These are phyloP conservation scores for Erythrobasidium hasegawianum DNA, from an alignment of 1,284 basidiomycete species.

Conservation along the genomic window DNA sequence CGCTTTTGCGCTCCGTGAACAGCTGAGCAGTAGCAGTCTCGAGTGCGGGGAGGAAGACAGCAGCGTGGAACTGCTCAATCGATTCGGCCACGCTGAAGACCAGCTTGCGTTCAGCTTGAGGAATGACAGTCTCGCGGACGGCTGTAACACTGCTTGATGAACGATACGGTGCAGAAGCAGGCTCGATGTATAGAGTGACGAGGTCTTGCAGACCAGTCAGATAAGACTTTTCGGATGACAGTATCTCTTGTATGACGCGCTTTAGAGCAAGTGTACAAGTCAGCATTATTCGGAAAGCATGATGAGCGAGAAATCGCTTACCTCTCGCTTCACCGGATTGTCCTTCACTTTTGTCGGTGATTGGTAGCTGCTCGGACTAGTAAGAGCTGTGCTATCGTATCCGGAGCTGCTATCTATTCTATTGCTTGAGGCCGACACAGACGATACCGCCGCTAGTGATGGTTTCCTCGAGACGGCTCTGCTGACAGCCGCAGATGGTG, in stretches of 20 bases:
- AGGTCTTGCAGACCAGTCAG: slow-evolving; percentile 88
- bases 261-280: background rate
- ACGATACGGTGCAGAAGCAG: slow-evolving; percentile 64
- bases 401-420: slow-evolving; percentile 16
- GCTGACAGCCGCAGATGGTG: background rate
- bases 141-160: slow-evolving; percentile 53
- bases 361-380: slow-evolving; percentile 20
- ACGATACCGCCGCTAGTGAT: slow-evolving; percentile 24
- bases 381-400: slow-evolving; percentile 12
- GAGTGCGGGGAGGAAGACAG: slow-evolving; percentile 84
- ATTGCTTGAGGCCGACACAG: slow-evolving; percentile 7
- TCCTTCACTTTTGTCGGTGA: slow-evolving; percentile 41
- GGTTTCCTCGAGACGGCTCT: slow-evolving; percentile 4
- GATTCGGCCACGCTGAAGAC: slow-evolving; percentile 91
- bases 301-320: background rate
- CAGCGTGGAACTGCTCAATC: slow-evolving; percentile 83
- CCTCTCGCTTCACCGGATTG: slow-evolving; percentile 46
- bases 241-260: slow-evolving; percentile 49
- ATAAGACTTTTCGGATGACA: slow-evolving; percentile 89
- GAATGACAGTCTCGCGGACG: slow-evolving; percentile 74
- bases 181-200: slow-evolving; percentile 90
- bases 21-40: slow-evolving; percentile 51
- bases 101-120: slow-evolving; percentile 76
- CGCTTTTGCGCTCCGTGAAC: slow-evolving; percentile 14
- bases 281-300: background rate